Base-by-base conservation (phyloP, 345 rosid species). In the Pistacia vera region DNA sequence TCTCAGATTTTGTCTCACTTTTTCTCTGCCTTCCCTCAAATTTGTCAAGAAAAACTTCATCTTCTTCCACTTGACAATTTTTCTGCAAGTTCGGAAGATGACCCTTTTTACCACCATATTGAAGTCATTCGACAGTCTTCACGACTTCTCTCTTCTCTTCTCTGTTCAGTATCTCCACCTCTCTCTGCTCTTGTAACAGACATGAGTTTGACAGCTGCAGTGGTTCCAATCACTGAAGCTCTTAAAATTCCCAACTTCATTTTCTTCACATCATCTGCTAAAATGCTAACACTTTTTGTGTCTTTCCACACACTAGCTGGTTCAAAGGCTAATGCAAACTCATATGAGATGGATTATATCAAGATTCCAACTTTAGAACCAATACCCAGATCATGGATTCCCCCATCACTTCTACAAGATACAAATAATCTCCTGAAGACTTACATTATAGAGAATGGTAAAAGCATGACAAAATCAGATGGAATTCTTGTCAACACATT, bases 211-310 rank as follows among this genome's bases (percentile, higher is more conserved):
- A 62, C 78, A 38, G 65, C 84, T 35, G 10, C 87, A 1, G 72
- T 74, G 38, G 41, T 80, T 70, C 82, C 87, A 2, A 63, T 80
- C 66, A 73, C 84, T 56, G 48, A 63, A 72, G 70, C 79, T 38
- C 74, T 84, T 13, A 35, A 59, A 78, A 80, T 82, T 49, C 84
- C 80, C 28, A 84, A 74, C 48, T 86, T 82, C 68, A 62, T 81
- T 33, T 73, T 87, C 76, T 87, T 84, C 83, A 81, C 85, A 2
- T 82, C 88, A 2, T 83, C 90, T 28, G 85, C 86, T 22, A 81
- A 73, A 66, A 84, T 87, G 90, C 36, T 81, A 10, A 64, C 85
- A 2, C 77, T 87, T 33, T 81, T 81, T 68, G 2, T 77, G 8
- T 80, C 77, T 51, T 83, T 69, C 81, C 81, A 75, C 41, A 20